A percentile compares a stretch with the other conserved stretches of the same genome.
Evolutionary conservation across 1,284 basidiomycete species (phyloP).

Genomic region (Bondarzewia mesenterica): DNA sequence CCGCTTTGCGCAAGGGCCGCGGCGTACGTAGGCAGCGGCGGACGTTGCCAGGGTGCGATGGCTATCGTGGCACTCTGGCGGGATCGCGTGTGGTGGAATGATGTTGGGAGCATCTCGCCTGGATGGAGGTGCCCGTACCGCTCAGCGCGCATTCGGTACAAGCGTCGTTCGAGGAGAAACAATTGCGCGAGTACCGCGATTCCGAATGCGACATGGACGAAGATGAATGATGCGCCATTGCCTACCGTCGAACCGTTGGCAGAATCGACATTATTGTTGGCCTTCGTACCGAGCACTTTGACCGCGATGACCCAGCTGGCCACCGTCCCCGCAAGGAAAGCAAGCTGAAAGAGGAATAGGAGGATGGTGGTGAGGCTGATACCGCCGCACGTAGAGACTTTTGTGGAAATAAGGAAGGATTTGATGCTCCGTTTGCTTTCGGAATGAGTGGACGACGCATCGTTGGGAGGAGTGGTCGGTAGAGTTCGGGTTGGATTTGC

Average conservation of each 20-base stretch:
- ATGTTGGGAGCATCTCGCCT: constrained; percentile 42
- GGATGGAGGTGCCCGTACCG: constrained; percentile 52
- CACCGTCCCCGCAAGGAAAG: constrained; percentile 40
- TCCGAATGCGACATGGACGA: constrained; percentile 52
- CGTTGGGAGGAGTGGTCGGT: constrained; percentile 13
- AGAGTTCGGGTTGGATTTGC: constrained; percentile 11
- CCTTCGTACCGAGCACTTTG: constrained; percentile 14
- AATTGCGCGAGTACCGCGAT: constrained; percentile 41
- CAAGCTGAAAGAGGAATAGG: constrained; percentile 33
- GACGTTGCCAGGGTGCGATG: constrained; percentile 62
- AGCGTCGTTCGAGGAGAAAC: constrained; percentile 53
- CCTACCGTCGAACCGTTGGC: not conserved
- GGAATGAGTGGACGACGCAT: constrained; percentile 19
- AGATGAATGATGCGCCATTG: constrained; percentile 24
- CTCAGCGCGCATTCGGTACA: constrained; percentile 57
- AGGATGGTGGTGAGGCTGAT: constrained; percentile 39
- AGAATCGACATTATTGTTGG: constrained; percentile 5
- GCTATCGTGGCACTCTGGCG: constrained; percentile 26
- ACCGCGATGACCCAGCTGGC: constrained; percentile 46
- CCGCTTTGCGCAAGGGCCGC: constrained; percentile 61
- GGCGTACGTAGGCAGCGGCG: constrained; percentile 62
- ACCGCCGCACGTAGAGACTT: constrained; percentile 33
- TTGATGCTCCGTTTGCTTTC: constrained; percentile 19
- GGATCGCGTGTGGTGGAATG: constrained; percentile 20
- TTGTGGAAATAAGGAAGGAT: constrained; percentile 32